These are phyloP conservation scores for Leccinum angustisporum DNA, from an alignment of 1,284 basidiomycete species.

Conservation along the genomic window DNA sequence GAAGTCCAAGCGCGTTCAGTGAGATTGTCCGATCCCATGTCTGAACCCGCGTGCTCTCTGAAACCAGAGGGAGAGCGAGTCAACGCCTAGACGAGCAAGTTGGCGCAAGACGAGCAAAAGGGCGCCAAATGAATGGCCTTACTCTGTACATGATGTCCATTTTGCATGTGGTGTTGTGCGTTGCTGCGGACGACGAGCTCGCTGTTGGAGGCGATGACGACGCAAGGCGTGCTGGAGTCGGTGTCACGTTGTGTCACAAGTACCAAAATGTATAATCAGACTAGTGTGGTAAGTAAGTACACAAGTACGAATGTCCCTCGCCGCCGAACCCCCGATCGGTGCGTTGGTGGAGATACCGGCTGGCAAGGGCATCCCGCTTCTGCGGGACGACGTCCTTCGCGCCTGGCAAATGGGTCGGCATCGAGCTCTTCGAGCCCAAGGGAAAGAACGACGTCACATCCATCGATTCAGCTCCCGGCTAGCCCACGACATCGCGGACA, in stretches of 20 bases:
- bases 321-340: constrained; percentile 48
- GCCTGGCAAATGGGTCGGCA: too few species aligned
- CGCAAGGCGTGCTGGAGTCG: constrained; percentile 9
- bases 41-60: constrained; percentile 36
- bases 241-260: constrained; percentile 13
- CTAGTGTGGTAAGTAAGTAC: too few species aligned
- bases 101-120: constrained; percentile 3
- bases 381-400: too few species aligned
- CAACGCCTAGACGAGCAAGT: constrained; percentile 20
- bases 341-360: constrained; percentile 78
- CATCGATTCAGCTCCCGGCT: too few species aligned
- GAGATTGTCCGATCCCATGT: constrained; percentile 41
- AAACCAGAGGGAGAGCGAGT: constrained; percentile 18
- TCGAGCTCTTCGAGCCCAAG: too few species aligned
- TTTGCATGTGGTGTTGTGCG: constrained; percentile 26
- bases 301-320: background rate
- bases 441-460: too few species aligned
- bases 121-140: constrained; percentile 1
- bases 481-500: too few species aligned
- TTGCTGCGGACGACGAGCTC: constrained; percentile 5
- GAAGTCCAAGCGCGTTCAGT: constrained; percentile 47
- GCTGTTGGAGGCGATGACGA: constrained; percentile 13
- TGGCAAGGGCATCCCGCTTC: too few species aligned
- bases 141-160: constrained; percentile 31
- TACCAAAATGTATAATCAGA: background rate